These are phyloP conservation scores for Artemisia annua DNA, from an alignment of 129 eudicot species.

Conservation along the genomic window DNA sequence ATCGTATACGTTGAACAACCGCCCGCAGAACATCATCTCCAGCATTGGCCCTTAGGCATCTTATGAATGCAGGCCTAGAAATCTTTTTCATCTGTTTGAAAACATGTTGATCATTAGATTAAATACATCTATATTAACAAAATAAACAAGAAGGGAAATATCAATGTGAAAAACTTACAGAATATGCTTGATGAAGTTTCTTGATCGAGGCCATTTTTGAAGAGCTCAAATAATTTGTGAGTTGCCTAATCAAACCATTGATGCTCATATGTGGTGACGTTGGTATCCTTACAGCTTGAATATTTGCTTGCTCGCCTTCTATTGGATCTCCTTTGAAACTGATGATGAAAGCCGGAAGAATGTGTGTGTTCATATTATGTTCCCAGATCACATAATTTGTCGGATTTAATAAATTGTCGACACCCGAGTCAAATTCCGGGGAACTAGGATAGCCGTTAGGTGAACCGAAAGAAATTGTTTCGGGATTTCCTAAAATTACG, in stretches of 20 bases:
- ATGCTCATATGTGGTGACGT: constrained; percentile 29
- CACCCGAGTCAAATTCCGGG: constrained; percentile 28
- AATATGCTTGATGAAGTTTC: constrained; percentile 27
- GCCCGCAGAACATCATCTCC: constrained; percentile 33
- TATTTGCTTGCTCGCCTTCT: constrained; percentile 10
- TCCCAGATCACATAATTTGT: constrained; percentile 40
- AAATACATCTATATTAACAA: background rate
- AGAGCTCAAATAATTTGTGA: constrained; percentile 27
- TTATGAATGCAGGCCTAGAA: constrained; percentile 20
- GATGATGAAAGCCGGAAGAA: constrained; percentile 30
- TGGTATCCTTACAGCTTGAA: constrained; percentile 15
- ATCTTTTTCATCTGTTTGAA: constrained; percentile 12
- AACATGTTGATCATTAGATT: background rate
- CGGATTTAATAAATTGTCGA: constrained; percentile 24
- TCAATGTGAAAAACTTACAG: constrained; percentile 13
- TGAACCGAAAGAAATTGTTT: constrained; percentile 15
- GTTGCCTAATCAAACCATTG: constrained; percentile 24
- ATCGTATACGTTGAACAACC: constrained; percentile 14
- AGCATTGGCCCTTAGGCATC: constrained; percentile 16
- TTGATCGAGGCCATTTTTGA: constrained; percentile 28
- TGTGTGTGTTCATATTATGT: constrained; percentile 32
- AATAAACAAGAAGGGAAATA: background rate
- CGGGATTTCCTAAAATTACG: constrained; percentile 27
- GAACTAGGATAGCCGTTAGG: constrained; percentile 25
- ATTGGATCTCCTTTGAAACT: constrained; percentile 23